Conservation (phyloP, 768 basidiomycete species). For the Russula olivacea region DNA sequence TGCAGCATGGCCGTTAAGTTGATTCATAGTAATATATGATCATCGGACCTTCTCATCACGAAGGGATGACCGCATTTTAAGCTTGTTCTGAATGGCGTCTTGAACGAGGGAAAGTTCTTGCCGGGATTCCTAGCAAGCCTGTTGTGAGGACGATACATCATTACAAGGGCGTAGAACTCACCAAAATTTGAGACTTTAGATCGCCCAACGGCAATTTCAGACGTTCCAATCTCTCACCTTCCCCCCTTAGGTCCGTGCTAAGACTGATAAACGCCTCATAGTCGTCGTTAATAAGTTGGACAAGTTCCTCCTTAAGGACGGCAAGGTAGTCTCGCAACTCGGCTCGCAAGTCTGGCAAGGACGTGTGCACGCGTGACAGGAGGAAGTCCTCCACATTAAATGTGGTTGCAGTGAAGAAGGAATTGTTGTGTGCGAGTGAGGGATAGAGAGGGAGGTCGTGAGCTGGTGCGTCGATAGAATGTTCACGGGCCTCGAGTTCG, state of each 20-base stretch:
- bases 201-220: conserved; percentile 62
- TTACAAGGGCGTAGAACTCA: conserved; percentile 35
- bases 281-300: conserved; percentile 94
- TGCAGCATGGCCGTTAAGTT: conserved; percentile 30
- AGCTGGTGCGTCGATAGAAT: conserved; percentile 25
- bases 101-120: conserved; percentile 60
- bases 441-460: conserved; percentile 56
- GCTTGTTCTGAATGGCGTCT: conserved; percentile 67
- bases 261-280: conserved; percentile 97
- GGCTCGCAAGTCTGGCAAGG: conserved; percentile 78
- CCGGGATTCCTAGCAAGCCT: conserved; percentile 48
- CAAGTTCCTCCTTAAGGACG: conserved; percentile 84
- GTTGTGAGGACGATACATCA: neutral
- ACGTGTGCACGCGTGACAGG: conserved; percentile 76
- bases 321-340: conserved; percentile 85
- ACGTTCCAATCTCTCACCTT: conserved; percentile 63
- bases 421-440: conserved; percentile 77
- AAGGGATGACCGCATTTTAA: conserved; percentile 65
- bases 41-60: conserved; percentile 76
- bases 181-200: conserved; percentile 62
- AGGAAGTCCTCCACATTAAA: conserved; percentile 88
- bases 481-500: conserved; percentile 57
- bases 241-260: conserved; percentile 86
- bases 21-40: conserved; percentile 4
- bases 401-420: conserved; percentile 55